Evolutionary conservation across 1,284 basidiomycete genomes (phyloP).

Genomic region (Peniophora sp.): DNA sequence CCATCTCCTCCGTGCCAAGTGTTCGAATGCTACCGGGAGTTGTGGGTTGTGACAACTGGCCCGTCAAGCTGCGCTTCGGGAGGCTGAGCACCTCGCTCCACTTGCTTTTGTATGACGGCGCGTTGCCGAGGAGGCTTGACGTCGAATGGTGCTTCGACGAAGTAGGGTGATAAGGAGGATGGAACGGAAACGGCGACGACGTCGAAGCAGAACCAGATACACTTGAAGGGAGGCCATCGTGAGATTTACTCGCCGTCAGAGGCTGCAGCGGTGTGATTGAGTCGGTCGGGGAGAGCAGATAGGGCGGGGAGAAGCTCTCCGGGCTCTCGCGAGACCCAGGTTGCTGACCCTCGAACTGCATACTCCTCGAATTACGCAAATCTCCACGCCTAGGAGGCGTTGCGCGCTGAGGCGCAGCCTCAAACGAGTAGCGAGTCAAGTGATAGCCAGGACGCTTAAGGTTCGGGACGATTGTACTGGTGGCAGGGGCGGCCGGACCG

Average conservation of each 20-base stretch:
- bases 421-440: slow-evolving; percentile 43
- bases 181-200: background rate
- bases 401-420: background rate
- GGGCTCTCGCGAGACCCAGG: background rate
- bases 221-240: background rate
- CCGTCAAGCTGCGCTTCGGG: slow-evolving; percentile 18
- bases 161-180: slow-evolving; percentile 1
- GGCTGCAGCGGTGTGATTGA: background rate
- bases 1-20: slow-evolving; percentile 16
- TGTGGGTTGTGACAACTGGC: slow-evolving; percentile 13
- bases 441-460: slow-evolving; percentile 64
- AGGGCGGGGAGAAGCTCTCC: background rate
- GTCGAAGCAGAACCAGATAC: background rate
- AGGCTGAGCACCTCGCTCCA: slow-evolving; percentile 27
- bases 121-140: background rate
- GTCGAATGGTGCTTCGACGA: slow-evolving; percentile 3
- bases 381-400: background rate
- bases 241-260: too few species aligned
- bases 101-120: slow-evolving; percentile 7
- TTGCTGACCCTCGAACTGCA: background rate
- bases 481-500: slow-evolving; percentile 42
- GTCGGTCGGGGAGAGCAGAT: background rate
- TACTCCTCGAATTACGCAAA: background rate
- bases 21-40: slow-evolving; percentile 14
- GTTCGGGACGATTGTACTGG: slow-evolving; percentile 53